phyloP scores from a whole-genome alignment of 208 protist genomes.

The Phytomonas sp. region DNA sequence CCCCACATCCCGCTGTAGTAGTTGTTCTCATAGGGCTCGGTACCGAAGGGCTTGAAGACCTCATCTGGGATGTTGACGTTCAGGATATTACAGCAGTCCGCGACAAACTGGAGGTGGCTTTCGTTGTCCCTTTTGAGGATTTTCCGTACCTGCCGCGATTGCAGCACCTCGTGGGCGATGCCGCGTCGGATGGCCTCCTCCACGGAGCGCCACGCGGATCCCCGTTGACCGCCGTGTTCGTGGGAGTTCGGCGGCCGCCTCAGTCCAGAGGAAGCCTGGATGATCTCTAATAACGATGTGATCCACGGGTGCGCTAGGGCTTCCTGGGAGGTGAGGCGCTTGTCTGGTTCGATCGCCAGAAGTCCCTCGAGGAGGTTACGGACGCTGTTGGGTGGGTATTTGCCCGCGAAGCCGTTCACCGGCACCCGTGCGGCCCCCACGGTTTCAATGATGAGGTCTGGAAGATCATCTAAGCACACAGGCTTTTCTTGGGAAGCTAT shows the following conservation, averaged over 20 bases:
- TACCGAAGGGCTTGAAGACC: slow-evolving; percentile 25
- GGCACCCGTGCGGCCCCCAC: neutral
- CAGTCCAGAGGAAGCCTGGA: neutral
- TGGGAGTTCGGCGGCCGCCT: neutral
- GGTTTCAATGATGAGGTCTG: slow-evolving; percentile 23
- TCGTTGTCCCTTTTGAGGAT: slow-evolving; percentile 48
- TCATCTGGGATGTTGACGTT: slow-evolving; percentile 48
- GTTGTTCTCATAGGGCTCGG: slow-evolving; percentile 17
- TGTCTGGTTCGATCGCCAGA: slow-evolving; percentile 46
- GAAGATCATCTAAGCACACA: slow-evolving; percentile 42
- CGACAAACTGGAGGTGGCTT: slow-evolving; percentile 76
- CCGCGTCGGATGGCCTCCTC: slow-evolving; percentile 46
- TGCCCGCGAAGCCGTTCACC: neutral
- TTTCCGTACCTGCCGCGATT: slow-evolving; percentile 32
- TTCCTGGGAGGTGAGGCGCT: slow-evolving; percentile 52
- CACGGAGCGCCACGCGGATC: neutral
- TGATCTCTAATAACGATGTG: neutral
- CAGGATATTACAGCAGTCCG: slow-evolving; percentile 62
- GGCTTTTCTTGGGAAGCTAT: slow-evolving; percentile 38
- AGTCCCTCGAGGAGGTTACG: slow-evolving; percentile 45
- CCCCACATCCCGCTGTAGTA: slow-evolving; percentile 7
- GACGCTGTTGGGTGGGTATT: slow-evolving; percentile 26
- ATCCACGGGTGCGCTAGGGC: slow-evolving; percentile 73
- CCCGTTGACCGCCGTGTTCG: neutral
- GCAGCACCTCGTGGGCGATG: slow-evolving; percentile 36